Evolutionary conservation across 352 stramenopile species (phyloP).

Genomic region (Phytophthora meadii): DNA sequence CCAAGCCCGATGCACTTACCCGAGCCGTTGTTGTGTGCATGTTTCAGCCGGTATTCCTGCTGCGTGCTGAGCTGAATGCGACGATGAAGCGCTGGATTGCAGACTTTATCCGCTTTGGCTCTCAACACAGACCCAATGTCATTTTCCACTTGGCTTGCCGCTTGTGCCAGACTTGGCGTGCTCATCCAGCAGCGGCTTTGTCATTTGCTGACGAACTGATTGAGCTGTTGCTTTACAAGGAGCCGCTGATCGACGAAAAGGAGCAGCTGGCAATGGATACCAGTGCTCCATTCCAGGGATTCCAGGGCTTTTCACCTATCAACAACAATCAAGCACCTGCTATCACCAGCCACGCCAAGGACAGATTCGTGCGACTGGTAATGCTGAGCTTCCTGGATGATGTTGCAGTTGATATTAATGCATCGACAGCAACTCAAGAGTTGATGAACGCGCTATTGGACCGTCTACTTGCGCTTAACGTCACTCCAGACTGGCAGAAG

Average conservation of each 20-base stretch:
- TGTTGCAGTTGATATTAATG: conserved; percentile 39
- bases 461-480: conserved; percentile 57
- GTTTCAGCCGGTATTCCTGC: conserved; percentile 76
- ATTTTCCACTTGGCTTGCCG: conserved; percentile 80
- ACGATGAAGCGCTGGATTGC: conserved; percentile 70
- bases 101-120: conserved; percentile 60
- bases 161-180: conserved; percentile 71
- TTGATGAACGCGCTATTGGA: conserved; percentile 52
- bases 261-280: conserved; percentile 46
- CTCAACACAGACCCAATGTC: conserved; percentile 72
- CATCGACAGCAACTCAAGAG: conserved; percentile 18
- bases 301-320: conserved; percentile 24
- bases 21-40: conserved; percentile 69
- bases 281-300: conserved; percentile 29
- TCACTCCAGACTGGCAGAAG: conserved; percentile 69
- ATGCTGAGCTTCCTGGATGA: conserved; percentile 75
- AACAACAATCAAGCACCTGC: conserved; percentile 25
- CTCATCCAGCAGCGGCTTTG: conserved; percentile 50
- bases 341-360: conserved; percentile 47
- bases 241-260: conserved; percentile 76
- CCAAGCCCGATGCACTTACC: conserved; percentile 74
- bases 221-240: conserved; percentile 76
- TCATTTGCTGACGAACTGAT: conserved; percentile 74
- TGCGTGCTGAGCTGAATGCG: conserved; percentile 28
- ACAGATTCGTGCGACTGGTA: conserved; percentile 75